Conservation (phyloP, 257 asterid species). For the Thymus quinquecostatus region DNA sequence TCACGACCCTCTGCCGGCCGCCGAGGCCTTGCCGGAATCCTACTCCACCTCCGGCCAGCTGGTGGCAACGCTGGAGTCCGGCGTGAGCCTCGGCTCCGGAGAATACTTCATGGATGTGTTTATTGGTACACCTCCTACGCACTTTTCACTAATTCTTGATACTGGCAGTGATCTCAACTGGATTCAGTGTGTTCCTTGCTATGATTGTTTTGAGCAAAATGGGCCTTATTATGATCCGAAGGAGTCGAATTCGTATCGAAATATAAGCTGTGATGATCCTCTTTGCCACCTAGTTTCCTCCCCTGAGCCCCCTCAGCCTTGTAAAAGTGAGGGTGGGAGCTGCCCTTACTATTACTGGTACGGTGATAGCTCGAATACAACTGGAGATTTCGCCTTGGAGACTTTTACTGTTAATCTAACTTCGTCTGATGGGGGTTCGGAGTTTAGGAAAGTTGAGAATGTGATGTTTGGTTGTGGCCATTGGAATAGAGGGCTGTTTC, state of each 20-base stretch:
- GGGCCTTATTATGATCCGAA: constrained; percentile 73
- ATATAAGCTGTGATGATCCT: constrained; percentile 71
- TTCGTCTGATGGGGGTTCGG: constrained; percentile 43
- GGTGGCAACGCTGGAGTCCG: constrained; percentile 80
- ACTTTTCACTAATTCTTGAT: constrained; percentile 78
- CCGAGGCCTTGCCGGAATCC: constrained; percentile 42
- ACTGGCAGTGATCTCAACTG: constrained; percentile 96
- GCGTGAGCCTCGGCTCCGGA: constrained; percentile 56
- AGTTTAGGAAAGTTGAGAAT: constrained; percentile 62
- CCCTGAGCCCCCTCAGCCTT: constrained; percentile 68
- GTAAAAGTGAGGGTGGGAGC: constrained; percentile 49
- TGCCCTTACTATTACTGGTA: constrained; percentile 97
- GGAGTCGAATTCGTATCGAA: constrained; percentile 52
- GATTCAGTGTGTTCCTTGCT: constrained; percentile 90
- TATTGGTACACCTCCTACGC: constrained; percentile 88
- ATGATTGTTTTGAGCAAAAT: constrained; percentile 83
- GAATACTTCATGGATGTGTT: constrained; percentile 92
- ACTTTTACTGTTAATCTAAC: constrained; percentile 86
- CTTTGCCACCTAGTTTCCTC: constrained; percentile 72
- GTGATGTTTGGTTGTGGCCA: constrained; percentile 98
- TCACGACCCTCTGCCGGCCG: neutral
- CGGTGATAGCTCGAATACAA: constrained; percentile 90
- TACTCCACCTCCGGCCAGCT: constrained; percentile 46
- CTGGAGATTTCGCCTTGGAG: constrained; percentile 84
- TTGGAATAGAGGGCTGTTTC: constrained; percentile 92